These are phyloP conservation scores for Curvularia eragrostidis DNA, from an alignment of 2,329 filamentous ascomycete species.

Conservation along the genomic window DNA sequence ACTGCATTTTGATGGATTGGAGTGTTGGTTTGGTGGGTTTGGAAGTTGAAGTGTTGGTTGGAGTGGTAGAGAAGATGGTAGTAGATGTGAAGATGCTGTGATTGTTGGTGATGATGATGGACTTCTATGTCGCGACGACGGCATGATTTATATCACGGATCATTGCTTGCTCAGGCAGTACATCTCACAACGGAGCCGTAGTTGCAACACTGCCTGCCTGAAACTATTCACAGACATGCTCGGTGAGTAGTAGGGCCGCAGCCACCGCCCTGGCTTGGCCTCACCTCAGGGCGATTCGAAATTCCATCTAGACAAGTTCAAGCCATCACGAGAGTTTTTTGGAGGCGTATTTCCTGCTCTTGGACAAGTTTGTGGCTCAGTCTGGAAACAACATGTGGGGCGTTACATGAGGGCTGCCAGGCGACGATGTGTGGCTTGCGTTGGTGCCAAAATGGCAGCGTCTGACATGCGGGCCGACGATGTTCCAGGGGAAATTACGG, in stretches of 20 bases:
- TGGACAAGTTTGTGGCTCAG: conserved; percentile 10
- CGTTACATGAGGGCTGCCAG: conserved; percentile 6
- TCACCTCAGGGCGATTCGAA: not conserved
- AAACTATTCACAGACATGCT: conserved; percentile 10
- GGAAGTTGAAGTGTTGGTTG: conserved; percentile 9
- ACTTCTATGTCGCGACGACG: conserved; percentile 1
- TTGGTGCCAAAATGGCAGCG: not conserved
- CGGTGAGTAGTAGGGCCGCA: not conserved
- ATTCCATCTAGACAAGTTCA: not conserved
- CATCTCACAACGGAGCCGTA: not conserved
- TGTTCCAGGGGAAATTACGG: not conserved
- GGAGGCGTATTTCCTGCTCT: not conserved
- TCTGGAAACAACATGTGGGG: not conserved
- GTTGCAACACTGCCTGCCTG: conserved; percentile 3
- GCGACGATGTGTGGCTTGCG: not conserved
- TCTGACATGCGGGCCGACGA: not conserved
- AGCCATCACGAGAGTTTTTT: not conserved
- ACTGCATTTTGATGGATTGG: conserved; percentile 21
- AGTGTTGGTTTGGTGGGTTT: not conserved
- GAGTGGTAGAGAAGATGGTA: not conserved
- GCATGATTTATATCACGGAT: conserved; percentile 5
- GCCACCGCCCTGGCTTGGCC: conserved; percentile 11
- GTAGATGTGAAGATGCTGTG: conserved; percentile 3
- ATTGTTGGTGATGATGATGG: conserved; percentile 5
- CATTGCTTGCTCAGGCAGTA: not conserved